Percentiles rank a stretch among this genome's conserved stretches.
phyloP scores from a whole-genome alignment of 1,284 basidiomycete species.

The Gomphus bonarii region DNA sequence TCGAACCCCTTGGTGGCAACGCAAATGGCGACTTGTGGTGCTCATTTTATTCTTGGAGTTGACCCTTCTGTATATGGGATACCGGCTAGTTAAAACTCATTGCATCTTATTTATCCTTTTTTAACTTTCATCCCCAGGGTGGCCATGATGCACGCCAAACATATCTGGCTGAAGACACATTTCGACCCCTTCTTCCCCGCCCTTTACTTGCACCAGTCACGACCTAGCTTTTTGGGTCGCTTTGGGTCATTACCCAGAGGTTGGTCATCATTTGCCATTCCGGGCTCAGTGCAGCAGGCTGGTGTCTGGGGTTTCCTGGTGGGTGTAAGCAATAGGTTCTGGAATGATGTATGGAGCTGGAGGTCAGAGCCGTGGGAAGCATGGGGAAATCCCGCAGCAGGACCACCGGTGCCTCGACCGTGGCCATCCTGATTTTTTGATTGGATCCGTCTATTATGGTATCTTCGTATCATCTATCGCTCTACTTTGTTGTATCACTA shows the following conservation, averaged over 20 bases:
- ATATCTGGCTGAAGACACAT: slow-evolving; percentile 8
- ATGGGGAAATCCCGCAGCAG: slow-evolving; percentile 4
- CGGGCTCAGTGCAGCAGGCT: neutral
- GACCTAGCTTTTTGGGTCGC: slow-evolving; percentile 2
- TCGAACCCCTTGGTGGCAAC: slow-evolving; percentile 5
- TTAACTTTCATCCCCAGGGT: neutral
- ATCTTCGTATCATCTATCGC: neutral
- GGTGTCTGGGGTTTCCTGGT: neutral
- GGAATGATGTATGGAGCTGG: slow-evolving; percentile 5
- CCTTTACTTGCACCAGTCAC: slow-evolving; percentile 6
- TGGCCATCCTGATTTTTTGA: slow-evolving; percentile 9
- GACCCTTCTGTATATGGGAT: slow-evolving; percentile 6
- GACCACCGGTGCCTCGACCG: slow-evolving; percentile 1
- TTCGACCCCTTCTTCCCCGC: slow-evolving; percentile 11
- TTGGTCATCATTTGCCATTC: slow-evolving; percentile 7
- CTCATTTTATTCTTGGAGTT: slow-evolving; percentile 7
- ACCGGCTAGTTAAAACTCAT: slow-evolving; percentile 3
- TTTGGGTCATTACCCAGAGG: neutral
- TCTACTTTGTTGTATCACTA: slow-evolving; percentile 6
- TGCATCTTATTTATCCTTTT: neutral
- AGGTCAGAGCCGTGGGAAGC: slow-evolving; percentile 5
- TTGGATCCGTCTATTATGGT: slow-evolving; percentile 3
- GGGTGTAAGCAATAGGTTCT: neutral
- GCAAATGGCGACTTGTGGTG: slow-evolving; percentile 5
- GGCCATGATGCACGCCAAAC: slow-evolving; percentile 9